A percentile compares a stretch with the other conserved stretches of the same genome.
phyloP scores from a whole-genome alignment of 2,329 filamentous ascomycete species.

The Nigrospora oryzae region DNA sequence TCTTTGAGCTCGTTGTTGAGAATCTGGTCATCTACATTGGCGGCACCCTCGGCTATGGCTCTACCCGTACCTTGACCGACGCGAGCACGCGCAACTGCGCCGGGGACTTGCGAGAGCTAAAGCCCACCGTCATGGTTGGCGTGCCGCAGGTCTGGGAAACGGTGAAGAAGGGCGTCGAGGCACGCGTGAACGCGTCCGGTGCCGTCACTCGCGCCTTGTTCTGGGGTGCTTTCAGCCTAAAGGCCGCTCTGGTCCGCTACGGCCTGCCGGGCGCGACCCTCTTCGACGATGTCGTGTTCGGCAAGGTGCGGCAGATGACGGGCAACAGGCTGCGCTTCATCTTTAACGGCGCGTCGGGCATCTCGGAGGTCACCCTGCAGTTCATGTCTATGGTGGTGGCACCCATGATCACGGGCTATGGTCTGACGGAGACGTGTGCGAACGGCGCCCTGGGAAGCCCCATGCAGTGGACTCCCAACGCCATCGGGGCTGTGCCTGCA shows the following conservation, averaged over 20 bases:
- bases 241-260: constrained; percentile 47
- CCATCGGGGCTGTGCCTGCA: constrained; percentile 71
- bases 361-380: constrained; percentile 77
- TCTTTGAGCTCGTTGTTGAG: constrained; percentile 93
- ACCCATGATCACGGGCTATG: constrained; percentile 92
- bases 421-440: constrained; percentile 85
- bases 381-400: constrained; percentile 90
- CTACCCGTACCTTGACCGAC: constrained; percentile 81
- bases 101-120: constrained; percentile 88
- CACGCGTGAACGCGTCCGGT: constrained; percentile 66
- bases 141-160: constrained; percentile 97
- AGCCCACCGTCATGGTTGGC: constrained; percentile 82
- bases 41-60: constrained; percentile 88
- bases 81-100: constrained; percentile 78
- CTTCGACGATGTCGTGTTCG: constrained; percentile 80
- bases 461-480: constrained; percentile 68
- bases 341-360: constrained; percentile 89
- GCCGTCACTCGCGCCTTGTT: constrained; percentile 71
- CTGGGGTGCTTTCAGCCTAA: constrained; percentile 54
- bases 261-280: constrained; percentile 59
- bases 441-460: constrained; percentile 80
- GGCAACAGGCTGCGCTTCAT: constrained; percentile 82
- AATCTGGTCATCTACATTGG: constrained; percentile 85
- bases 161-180: constrained; percentile 86
- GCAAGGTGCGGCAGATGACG: constrained; percentile 82